Evolutionary conservation across 805 yeast genomes (phyloP), one percentile per base, ranked within the genome.

Genomic region (Blastobotrys muscicola): DNA sequence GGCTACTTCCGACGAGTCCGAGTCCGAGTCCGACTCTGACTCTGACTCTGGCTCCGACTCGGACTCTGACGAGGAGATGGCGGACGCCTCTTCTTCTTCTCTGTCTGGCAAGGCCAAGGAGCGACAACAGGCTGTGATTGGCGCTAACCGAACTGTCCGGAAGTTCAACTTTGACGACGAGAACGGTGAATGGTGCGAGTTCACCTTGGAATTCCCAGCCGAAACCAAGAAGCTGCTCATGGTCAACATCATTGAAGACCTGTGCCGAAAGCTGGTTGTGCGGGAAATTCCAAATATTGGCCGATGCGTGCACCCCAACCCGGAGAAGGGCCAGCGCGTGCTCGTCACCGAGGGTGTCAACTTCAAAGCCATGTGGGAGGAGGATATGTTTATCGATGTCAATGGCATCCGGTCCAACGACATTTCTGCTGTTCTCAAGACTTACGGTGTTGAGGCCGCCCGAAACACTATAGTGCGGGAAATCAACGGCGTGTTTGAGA

Each of bases 361-460:
- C 69, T 92, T 92, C 78, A 74, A 73, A 59, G 94, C 96, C 41
- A 86, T 92, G 94, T 92, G 98, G 97, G 95, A 86, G 43, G 95
- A 90, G 66, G 90, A 86, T 52, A 87, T 84, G 50, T 87, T 92
- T 65, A 76, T 92, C 53, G 83, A 89, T 57, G 95, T 90, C 50
- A 84, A 92, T 61, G 82, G 80, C 46, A 85, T 92, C 56, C 74
- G 83, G 1, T 87, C 97, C 7, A 92, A 92, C 72, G 98, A 92
- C 67, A 81, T 92, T 52, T 80, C 85, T 33, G 85, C 96, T 12
- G 95, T 92, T 2, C 72, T 94, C 57, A 75, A 72, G 52, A 85
- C 94, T 0, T 92, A 92, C 58, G 99, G 99, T 64, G 98, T 90
- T 42, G 99, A 94, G 68, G 98, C 98, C 39, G 99, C 99, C 14